Evolutionary conservation across 768 basidiomycete genomes (phyloP).

Genomic region (Auricularia sp.): DNA sequence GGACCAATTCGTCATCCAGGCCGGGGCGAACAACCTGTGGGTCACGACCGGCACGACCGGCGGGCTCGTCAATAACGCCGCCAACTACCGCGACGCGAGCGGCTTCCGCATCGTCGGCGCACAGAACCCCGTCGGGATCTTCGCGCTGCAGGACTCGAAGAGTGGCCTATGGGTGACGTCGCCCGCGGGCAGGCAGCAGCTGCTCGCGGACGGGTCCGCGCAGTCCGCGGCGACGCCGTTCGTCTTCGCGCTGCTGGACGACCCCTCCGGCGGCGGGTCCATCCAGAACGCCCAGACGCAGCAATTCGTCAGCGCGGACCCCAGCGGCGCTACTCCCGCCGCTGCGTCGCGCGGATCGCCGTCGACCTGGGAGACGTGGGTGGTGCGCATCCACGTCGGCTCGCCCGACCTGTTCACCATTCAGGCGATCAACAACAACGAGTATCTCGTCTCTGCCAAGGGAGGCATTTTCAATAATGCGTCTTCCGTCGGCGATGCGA

Average conservation of each 20-base stretch:
- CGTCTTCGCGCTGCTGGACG: background rate
- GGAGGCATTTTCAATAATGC: background rate
- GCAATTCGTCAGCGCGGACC: background rate
- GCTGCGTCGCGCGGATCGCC: background rate
- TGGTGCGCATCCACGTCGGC: background rate
- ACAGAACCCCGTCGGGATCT: background rate
- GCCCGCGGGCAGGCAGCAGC: background rate
- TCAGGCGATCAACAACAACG: background rate
- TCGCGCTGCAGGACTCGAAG: background rate
- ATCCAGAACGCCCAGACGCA: background rate
- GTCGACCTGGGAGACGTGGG: background rate
- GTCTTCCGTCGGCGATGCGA: background rate
- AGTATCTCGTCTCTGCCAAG: background rate
- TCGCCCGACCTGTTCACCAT: background rate
- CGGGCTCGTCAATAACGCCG: background rate
- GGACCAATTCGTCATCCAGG: background rate
- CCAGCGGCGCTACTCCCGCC: background rate
- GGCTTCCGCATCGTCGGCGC: background rate
- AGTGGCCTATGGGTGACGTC: background rate
- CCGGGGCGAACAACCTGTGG: background rate
- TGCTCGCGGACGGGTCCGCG: background rate
- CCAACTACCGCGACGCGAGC: background rate
- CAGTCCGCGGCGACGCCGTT: background rate
- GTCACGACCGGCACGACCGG: background rate
- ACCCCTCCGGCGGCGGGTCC: background rate